phyloP scores from a whole-genome alignment of 148 eudicot genomes.

The Amaranthus cruentus region DNA sequence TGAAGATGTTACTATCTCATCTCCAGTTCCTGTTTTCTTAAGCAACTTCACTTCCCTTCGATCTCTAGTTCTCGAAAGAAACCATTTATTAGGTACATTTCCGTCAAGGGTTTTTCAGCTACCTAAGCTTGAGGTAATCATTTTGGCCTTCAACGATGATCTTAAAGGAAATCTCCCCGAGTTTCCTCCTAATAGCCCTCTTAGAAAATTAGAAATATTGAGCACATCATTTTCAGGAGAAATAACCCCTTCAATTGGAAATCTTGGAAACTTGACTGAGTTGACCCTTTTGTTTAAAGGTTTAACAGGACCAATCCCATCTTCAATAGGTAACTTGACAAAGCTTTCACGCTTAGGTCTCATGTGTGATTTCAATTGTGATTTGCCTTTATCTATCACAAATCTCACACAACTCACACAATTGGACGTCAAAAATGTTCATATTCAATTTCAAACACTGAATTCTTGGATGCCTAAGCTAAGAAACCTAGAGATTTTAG shows the following conservation, averaged over 20 bases:
- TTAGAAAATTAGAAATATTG: background rate
- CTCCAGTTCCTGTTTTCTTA: constrained; percentile 23
- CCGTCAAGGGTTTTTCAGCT: constrained; percentile 19
- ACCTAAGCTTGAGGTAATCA: constrained; percentile 22
- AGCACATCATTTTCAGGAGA: constrained; percentile 22
- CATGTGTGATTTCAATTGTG: background rate
- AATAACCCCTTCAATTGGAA: constrained; percentile 7
- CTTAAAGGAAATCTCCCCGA: constrained; percentile 28
- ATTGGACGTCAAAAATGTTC: constrained; percentile 10
- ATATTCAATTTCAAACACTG: background rate
- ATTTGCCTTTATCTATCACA: background rate
- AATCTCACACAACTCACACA: constrained; percentile 10
- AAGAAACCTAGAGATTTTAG: background rate
- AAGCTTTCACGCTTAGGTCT: background rate
- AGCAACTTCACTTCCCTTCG: constrained; percentile 14
- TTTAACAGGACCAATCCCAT: constrained; percentile 20
- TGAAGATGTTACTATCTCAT: constrained; percentile 12
- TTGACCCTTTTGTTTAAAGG: background rate
- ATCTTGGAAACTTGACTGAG: too few relatives aligned
- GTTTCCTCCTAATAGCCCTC: constrained; percentile 12
- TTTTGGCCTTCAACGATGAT: constrained; percentile 9
- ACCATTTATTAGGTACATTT: constrained; percentile 18
- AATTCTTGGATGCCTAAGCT: constrained; percentile 8
- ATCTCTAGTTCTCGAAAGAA: background rate
- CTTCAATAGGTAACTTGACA: constrained; percentile 19